These are phyloP conservation scores for Linanthus parryae DNA, from an alignment of 148 eudicot species.

Conservation along the genomic window DNA sequence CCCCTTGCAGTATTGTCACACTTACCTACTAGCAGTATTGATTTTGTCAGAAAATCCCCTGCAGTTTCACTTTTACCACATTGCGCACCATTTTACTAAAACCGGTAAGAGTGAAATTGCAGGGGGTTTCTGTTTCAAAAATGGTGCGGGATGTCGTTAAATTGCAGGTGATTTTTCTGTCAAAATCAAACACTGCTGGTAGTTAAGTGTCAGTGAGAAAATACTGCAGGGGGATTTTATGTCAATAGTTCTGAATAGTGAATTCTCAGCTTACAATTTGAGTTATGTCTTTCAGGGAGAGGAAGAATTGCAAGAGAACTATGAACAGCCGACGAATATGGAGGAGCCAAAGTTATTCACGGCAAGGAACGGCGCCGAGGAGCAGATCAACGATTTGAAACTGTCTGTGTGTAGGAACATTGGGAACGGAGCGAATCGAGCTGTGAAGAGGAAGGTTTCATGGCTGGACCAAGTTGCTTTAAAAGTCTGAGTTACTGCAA, in stretches of 20 bases:
- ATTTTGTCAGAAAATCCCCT: too few species aligned
- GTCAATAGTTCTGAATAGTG: neutral
- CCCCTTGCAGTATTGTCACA: too few species aligned
- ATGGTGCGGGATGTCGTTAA: neutral
- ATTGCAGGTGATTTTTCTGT: too few species aligned
- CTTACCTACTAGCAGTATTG: too few species aligned
- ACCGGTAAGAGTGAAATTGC: too few species aligned
- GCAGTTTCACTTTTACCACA: too few species aligned
- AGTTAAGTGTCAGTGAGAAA: too few species aligned
- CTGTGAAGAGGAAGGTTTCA: conserved; percentile 44
- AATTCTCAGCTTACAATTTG: neutral
- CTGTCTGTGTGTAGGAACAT: conserved; percentile 36
- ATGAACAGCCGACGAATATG: conserved; percentile 11
- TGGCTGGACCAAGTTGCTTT: conserved; percentile 58
- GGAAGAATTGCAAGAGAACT: conserved; percentile 24
- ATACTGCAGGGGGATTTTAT: too few species aligned
- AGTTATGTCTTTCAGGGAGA: conserved; percentile 32
- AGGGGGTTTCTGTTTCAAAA: neutral
- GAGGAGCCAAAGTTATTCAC: conserved; percentile 18
- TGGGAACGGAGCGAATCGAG: conserved; percentile 35
- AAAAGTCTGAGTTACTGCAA: conserved; percentile 31
- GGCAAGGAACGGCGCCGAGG: conserved; percentile 24
- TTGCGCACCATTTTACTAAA: too few species aligned
- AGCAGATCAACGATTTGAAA: conserved; percentile 29
- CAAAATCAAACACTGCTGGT: too few species aligned